Base-by-base conservation (phyloP, 1,139 yeast species). In the Suhomyces chickasaworum region DNA sequence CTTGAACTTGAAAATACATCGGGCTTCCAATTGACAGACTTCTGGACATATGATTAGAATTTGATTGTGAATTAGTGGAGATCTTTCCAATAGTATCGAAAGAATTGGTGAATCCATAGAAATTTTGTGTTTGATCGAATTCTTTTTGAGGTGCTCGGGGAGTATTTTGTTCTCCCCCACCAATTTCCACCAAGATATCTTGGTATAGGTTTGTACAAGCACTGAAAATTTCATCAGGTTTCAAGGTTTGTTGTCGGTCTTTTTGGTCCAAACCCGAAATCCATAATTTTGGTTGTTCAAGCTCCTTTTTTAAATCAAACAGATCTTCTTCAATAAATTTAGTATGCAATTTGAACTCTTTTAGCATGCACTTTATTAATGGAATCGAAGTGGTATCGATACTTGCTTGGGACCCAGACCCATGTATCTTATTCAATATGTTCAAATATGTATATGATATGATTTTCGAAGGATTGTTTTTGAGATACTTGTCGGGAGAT, bases 301-400 rank as follows among this genome's bases (percentile, higher is more conserved):
- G 55, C 52, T 82, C 87, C n/a, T 69, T 64, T 47, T 61, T 56
- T 10, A 73, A 52, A 12, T 53, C 51, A 4, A 29, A 29, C 4
- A 7, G 16, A 29, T 29, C 17, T 29, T 29, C 17, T 9, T 29
- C 32, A 15, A 71, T 50, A 39, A 81, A 66, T 43, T 75, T 72
- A 1, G 85, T 84, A 53, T 84, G 86, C 9, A 81, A 51, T 27
- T 69, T 57, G 52, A 78, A 66, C 1, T 63, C 53, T 40, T 51
- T 56, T 35, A 58, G 52, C 22, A 51, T 52, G 1, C 31, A 29
- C 18, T 45, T 48, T 20, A 59, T 52, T 34, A 46, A 54, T n/a
- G 18, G 21, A 4, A 9, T 15, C 7, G 39, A 12, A 1, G n/a
- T 22, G 6, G 8, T 12, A 25, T 37, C 39, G 6, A 37, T 16